phyloP scores from a whole-genome alignment of 2,329 filamentous ascomycete species.

The Coniochaeta sp. region DNA sequence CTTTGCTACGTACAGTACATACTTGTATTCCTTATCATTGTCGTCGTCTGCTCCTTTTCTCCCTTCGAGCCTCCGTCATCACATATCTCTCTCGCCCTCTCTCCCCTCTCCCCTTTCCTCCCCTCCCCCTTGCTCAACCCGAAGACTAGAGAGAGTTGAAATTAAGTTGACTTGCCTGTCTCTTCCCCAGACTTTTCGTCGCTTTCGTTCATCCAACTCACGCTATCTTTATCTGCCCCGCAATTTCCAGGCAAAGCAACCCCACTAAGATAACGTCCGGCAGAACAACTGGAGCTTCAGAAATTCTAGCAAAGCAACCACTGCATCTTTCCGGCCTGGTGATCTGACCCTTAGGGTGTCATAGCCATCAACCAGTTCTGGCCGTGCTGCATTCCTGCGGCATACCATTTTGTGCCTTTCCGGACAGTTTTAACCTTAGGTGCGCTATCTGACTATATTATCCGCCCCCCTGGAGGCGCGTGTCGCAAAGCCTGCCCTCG shows the following conservation, averaged over 20 bases:
- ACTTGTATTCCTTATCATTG: background rate
- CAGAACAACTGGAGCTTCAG: background rate
- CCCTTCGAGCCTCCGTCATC: background rate
- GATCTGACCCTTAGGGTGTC: background rate
- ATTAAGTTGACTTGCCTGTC: background rate
- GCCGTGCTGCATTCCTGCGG: background rate
- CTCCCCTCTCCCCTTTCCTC: background rate
- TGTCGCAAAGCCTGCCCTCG: background rate
- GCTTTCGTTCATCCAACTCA: background rate
- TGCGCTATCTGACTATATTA: constrained; percentile 2
- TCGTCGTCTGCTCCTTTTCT: background rate
- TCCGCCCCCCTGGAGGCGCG: background rate
- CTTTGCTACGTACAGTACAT: too few relatives aligned
- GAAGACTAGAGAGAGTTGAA: background rate
- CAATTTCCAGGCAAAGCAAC: background rate
- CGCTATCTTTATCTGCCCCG: constrained; percentile 1
- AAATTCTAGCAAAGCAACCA: background rate
- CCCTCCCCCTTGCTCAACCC: background rate
- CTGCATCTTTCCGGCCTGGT: background rate
- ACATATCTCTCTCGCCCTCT: background rate
- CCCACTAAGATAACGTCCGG: constrained; percentile 1
- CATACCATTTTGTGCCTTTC: background rate
- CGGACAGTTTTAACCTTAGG: background rate
- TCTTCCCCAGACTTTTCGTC: background rate
- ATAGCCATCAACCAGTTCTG: background rate